A percentile compares a stretch with the other conserved stretches of the same genome.
Evolutionary conservation across 208 protist species (phyloP).

Genomic region (Trypanosomatidae sp.): DNA sequence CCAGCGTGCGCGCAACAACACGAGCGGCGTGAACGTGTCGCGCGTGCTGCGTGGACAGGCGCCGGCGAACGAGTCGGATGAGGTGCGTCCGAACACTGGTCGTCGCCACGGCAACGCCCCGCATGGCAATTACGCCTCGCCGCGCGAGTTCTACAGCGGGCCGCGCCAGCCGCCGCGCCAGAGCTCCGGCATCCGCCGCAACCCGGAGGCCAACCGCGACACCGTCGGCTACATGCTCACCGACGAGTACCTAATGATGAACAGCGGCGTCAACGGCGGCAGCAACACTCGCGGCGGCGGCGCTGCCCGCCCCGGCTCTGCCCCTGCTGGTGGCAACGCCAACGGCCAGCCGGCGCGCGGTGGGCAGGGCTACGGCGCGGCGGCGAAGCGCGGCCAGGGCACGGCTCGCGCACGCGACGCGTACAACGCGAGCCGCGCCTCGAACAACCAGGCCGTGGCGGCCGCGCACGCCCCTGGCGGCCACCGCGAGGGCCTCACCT

Average conservation of each 20-base stretch:
- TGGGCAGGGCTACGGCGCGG: conserved; percentile 4
- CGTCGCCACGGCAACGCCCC: conserved; percentile 19
- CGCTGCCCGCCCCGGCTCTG: too few species aligned
- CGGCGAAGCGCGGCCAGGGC: conserved; percentile 24
- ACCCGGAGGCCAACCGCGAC: conserved; percentile 45
- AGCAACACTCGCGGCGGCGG: too few species aligned
- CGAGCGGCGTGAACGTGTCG: conserved; percentile 37
- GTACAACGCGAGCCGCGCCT: too few species aligned
- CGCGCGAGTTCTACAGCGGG: conserved; percentile 70
- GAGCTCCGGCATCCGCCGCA: conserved; percentile 64
- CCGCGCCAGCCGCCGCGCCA: conserved; percentile 59
- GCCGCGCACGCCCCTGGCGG: too few species aligned
- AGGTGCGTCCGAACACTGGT: conserved; percentile 21
- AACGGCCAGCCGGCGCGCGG: too few species aligned
- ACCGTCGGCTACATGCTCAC: conserved; percentile 66
- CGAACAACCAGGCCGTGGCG: too few species aligned
- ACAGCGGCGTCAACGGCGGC: too few species aligned
- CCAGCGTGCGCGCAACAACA: conserved; percentile 30
- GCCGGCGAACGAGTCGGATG: conserved; percentile 7
- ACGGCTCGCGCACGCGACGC: conserved; percentile 2
- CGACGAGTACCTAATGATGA: conserved; percentile 65
- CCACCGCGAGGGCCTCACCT: conserved; percentile 21
- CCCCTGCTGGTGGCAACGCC: too few species aligned
- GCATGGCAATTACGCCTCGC: conserved; percentile 37
- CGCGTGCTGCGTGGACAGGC: conserved; percentile 27